Conservation (phyloP, 352 stramenopile genomes). For the Poterioochromonas sp. region DNA sequence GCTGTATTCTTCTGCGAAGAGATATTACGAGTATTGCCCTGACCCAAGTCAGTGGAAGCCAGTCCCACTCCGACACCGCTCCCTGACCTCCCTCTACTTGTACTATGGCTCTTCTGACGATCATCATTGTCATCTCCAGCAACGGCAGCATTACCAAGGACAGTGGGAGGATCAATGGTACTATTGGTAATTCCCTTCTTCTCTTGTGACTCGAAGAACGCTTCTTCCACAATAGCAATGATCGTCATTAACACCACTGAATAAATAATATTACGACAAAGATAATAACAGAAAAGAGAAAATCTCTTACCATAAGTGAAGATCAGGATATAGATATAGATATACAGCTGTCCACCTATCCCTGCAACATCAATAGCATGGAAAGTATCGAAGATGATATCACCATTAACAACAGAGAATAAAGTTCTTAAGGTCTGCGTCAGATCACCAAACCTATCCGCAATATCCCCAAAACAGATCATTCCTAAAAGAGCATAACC, state of each 20-base stretch:
- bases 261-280: neutral
- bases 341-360: neutral
- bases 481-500: constrained; percentile 6
- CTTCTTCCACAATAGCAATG: constrained; percentile 25
- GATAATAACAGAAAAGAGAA: neutral
- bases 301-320: constrained; percentile 4
- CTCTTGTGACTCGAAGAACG: constrained; percentile 1
- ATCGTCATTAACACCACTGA: constrained; percentile 12
- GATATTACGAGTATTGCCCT: no score
- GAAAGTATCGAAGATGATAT: constrained; percentile 10
- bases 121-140: no score
- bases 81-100: no score
- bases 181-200: neutral
- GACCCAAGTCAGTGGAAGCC: no score
- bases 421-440: neutral
- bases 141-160: no score
- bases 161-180: no score
- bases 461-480: constrained; percentile 1
- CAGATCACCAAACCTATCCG: neutral
- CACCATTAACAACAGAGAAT: constrained; percentile 1
- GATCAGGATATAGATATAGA: constrained; percentile 3
- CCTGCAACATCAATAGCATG: neutral
- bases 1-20: no score
- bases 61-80: no score
- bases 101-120: no score